phyloP scores from a whole-genome alignment of 768 basidiomycete genomes.

The Pisolithus albus region DNA sequence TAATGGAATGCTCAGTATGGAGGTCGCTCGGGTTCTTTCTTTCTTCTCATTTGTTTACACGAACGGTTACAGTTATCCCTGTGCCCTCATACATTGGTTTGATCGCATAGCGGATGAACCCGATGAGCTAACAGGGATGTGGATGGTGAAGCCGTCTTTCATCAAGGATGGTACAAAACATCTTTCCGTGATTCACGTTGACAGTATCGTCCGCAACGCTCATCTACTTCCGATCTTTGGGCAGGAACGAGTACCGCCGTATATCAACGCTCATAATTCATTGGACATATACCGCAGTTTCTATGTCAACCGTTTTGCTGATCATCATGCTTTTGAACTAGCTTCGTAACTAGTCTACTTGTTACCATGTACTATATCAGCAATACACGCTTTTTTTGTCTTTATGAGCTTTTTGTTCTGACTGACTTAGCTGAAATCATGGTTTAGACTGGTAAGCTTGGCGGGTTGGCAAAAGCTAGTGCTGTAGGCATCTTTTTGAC shows the following conservation, averaged over 20 bases:
- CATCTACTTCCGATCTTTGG: conserved; percentile 16
- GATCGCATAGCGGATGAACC: conserved; percentile 4
- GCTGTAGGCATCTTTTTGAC: too few species aligned
- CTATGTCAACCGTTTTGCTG: conserved; percentile 28
- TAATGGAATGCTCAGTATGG: too few species aligned
- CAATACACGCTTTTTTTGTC: too few species aligned
- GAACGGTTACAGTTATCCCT: conserved; percentile 7
- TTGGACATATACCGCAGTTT: conserved; percentile 22
- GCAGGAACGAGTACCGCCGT: conserved; percentile 11
- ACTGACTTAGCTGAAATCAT: too few species aligned
- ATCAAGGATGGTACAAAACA: not conserved
- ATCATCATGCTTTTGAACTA: conserved; percentile 23
- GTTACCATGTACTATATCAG: too few species aligned
- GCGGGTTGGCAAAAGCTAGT: too few species aligned
- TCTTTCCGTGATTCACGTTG: conserved; percentile 10
- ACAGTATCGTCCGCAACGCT: conserved; percentile 9
- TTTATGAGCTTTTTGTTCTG: too few species aligned
- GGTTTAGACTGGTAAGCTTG: too few species aligned
- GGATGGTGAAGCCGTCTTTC: conserved; percentile 12
- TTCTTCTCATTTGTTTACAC: too few species aligned
- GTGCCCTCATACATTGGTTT: conserved; percentile 18
- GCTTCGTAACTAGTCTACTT: too few species aligned
- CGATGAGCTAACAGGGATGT: conserved; percentile 18
- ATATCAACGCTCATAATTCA: conserved; percentile 14
- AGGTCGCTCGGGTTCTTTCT: too few species aligned